Base-by-base conservation (phyloP, 164 flowering plant genomes). In the Litsea cubeba region DNA sequence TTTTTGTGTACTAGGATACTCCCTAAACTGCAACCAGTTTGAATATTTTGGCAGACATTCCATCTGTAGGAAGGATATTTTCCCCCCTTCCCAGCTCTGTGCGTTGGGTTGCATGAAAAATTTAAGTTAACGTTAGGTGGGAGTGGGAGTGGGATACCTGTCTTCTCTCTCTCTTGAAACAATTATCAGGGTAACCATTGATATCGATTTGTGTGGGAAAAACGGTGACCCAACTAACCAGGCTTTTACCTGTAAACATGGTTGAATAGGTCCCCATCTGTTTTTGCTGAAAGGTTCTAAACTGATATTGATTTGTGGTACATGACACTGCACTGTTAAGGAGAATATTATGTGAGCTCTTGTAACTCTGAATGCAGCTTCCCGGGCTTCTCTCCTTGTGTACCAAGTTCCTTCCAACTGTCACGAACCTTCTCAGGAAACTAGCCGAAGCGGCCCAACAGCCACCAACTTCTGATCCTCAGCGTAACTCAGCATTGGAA, bases 301-400 rank as follows among this genome's bases (percentile, higher is more conserved):
- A 54, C 60, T 54, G n/a, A 5, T 54, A 54, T 54, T 54, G 12
- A 54, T 54, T 54, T 54, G 17, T 54, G 60, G n/a, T 12, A 54
- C 5, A 54, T 51, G 17, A 18, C 60, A 18, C n/a, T 18, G 4
- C 18, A 54, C 60, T 54, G 20, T 54, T 54, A 30, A 30, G 35
- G 60, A 3, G 5, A 54, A 54, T 54, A 54, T 54, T 54, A 15
- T 54, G 46, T 40, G 46, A 40, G 11, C 46, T 40, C 10, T 40
- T 40, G 46, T 40, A 40, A 40, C 46, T 40, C 35, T 64, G 65
- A 26, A 71, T 77, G 62, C 95, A 95, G 99, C 90, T 95, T 83
- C 97, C 98, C 17, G 99, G 98, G 57, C 81, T 95, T 46, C 81
- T 95, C 32, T 90, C 98, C 17, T 63, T 95, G 71, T 90, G 97